These are phyloP conservation scores for Colletotrichum sp. DNA, from an alignment of 2,329 filamentous ascomycete genomes.

Conservation along the genomic window DNA sequence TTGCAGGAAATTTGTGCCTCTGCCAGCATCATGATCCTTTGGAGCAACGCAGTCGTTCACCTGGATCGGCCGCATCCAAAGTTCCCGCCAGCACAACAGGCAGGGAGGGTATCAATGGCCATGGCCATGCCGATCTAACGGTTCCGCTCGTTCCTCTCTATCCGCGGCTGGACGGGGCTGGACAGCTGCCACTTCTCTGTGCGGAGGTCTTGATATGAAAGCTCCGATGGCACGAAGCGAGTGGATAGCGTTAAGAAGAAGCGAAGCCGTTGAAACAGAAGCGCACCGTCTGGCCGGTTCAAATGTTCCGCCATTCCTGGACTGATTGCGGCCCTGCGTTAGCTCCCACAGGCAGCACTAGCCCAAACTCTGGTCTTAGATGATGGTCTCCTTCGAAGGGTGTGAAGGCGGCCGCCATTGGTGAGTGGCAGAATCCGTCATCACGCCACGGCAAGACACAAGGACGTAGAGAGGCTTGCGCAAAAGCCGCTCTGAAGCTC, in stretches of 20 bases:
- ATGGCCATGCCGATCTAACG: background rate
- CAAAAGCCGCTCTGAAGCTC: slow-evolving; percentile 3
- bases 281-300: slow-evolving; percentile 15
- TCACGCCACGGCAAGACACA: slow-evolving; percentile 18
- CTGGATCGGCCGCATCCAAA: background rate
- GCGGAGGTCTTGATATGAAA: background rate
- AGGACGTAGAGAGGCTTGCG: background rate
- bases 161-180: background rate
- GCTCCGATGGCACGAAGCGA: background rate
- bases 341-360: background rate
- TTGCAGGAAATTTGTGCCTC: background rate
- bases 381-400: background rate
- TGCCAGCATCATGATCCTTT: background rate
- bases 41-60: background rate
- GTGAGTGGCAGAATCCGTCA: background rate
- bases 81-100: background rate
- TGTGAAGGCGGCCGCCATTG: background rate
- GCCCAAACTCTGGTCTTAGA: slow-evolving; percentile 1
- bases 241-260: background rate
- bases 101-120: background rate
- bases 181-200: background rate
- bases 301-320: slow-evolving; percentile 1
- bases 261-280: slow-evolving; percentile 13
- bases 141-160: background rate
- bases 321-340: background rate